These are phyloP conservation scores for Chloroidium sp. DNA, from an alignment of 163 green algal species.

Conservation along the genomic window DNA sequence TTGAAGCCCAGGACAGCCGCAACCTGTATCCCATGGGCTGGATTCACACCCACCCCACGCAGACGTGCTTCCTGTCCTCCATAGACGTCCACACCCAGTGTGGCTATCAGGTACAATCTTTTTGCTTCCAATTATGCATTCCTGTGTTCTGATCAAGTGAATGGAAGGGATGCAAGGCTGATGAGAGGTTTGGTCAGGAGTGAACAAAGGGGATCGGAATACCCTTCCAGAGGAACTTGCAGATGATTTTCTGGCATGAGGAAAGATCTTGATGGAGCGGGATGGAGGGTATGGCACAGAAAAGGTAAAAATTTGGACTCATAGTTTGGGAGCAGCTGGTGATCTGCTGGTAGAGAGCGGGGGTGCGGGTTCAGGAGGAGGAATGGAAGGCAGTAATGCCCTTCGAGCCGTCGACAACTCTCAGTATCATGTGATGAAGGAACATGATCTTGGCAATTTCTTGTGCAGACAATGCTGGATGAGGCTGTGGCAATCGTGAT, in stretches of 20 bases:
- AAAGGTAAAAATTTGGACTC: too few species aligned
- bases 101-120: constrained; percentile 63
- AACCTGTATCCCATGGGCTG: constrained; percentile 87
- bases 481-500: constrained; percentile 96
- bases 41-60: constrained; percentile 96
- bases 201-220: too few species aligned
- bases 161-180: too few species aligned
- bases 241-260: too few species aligned
- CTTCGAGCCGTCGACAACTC: neutral
- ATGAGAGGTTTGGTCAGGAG: too few species aligned
- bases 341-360: neutral
- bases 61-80: constrained; percentile 94
- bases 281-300: too few species aligned
- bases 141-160: too few species aligned
- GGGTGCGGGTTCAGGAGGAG: neutral
- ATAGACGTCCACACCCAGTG: constrained; percentile 90
- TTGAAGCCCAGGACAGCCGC: constrained; percentile 56
- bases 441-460: neutral
- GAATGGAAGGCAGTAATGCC: neutral
- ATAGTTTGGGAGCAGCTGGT: neutral
- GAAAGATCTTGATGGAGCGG: too few species aligned
- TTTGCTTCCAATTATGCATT: too few species aligned
- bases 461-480: constrained; percentile 79
- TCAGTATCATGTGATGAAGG: too few species aligned
- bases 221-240: too few species aligned